Evolutionary conservation across 73 alveolate species (phyloP), one percentile per base, ranked within the genome.

Genomic region (Paraurostyla sp.): DNA sequence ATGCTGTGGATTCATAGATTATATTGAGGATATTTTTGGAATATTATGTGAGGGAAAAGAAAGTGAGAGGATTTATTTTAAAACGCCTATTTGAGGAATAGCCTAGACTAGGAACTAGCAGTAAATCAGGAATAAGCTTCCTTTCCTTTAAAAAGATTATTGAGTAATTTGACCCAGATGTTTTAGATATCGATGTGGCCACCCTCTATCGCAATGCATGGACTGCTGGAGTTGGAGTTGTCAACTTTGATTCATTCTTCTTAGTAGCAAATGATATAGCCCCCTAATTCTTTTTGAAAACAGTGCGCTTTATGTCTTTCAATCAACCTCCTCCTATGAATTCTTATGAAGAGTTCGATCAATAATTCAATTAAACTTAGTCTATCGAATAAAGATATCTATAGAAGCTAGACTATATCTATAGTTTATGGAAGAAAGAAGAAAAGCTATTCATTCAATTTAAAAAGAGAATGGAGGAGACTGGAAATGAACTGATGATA

Each of bases 11-110:
- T 43, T 46, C 87, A 1, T 87, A 90, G 18, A 68, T 81, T 38
- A 90, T 83, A 0, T 33, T 90, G 22, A 43, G 95, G 69, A 82
- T 90, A 29, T 54, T 82, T 38, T 62, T 90, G 0, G 95, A 90
- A 58, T 90, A 90, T 45, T 90, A 90, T 56, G 62, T 62, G 22
- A 46, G 95, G 29, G 95, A 90, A 43, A 90, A 90, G 71, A 90
- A 83, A 90, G 85, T 90, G 16, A 81, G 95, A 54, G 60, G 69
- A 11, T 81, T 49, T 40, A 90, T 90, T 23, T 69, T 90, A 0
- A 40, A 45, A 13, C 30, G 83, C 36, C 63, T 90, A n/a, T 82
- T 90, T 87, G 78, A 65, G 23, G 95, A 90, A 30, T 22, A 69
- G 52, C 87, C 84, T 46, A 23, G 76, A 29, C 71, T 83, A 6